A percentile compares a stretch with the other conserved stretches of the same genome.
Evolutionary conservation across 2,329 filamentous ascomycete genomes (phyloP).

Genomic region (Pseudogymnoascus sp.): DNA sequence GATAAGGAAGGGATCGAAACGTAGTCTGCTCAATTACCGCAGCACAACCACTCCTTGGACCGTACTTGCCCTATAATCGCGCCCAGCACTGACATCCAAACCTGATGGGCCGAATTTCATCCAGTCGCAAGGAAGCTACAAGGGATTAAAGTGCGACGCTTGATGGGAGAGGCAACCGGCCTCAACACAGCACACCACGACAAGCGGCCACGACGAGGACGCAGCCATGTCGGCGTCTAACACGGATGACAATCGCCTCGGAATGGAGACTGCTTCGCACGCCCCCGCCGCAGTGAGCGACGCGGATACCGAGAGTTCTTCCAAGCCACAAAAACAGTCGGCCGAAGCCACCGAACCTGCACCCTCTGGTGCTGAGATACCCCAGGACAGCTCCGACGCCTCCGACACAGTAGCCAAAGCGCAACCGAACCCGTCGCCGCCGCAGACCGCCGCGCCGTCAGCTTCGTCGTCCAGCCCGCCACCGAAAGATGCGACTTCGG

Average conservation of each 20-base stretch:
- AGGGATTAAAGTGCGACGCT: background rate
- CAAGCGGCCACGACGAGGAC: background rate
- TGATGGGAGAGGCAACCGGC: slow-evolving; percentile 1
- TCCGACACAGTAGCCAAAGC: background rate
- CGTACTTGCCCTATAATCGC: background rate
- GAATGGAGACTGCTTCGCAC: background rate
- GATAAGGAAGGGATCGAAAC: background rate
- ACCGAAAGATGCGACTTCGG: background rate
- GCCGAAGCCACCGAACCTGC: background rate
- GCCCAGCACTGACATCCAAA: background rate
- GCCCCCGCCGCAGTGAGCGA: background rate
- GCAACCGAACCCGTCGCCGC: background rate
- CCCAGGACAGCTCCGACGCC: background rate
- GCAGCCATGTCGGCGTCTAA: background rate
- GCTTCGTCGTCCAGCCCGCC: slow-evolving; percentile 3
- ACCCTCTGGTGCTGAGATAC: background rate
- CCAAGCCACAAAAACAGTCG: background rate
- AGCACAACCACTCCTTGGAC: background rate
- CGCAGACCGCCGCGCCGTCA: background rate
- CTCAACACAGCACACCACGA: background rate
- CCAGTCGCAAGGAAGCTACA: background rate
- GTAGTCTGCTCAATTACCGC: slow-evolving; percentile 7
- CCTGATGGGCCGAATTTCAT: background rate
- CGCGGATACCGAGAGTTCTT: background rate
- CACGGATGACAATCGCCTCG: background rate